A percentile compares a stretch with the other conserved stretches of the same genome.
Conservation (phyloP, 148 eudicot genomes). For the Silene latifolia region DNA sequence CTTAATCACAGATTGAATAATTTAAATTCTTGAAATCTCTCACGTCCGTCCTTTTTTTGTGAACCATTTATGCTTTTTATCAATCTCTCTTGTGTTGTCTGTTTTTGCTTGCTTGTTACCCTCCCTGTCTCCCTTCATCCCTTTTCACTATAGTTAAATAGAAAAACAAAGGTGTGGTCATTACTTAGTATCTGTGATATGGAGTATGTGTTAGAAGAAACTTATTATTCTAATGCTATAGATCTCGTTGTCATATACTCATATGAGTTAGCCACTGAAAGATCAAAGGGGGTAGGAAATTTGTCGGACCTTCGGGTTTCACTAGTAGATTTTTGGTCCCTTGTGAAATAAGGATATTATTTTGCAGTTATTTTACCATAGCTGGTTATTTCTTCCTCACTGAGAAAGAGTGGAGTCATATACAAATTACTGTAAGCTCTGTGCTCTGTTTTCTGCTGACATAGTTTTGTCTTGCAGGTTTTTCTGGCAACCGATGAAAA, state of each 20-base stretch:
- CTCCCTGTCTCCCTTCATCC: neutral
- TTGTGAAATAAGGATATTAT: neutral
- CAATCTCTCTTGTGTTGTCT: neutral
- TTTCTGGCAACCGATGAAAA: constrained; percentile 83
- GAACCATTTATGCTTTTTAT: neutral
- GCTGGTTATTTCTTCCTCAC: constrained; percentile 8
- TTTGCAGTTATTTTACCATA: neutral
- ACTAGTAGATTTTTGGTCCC: neutral
- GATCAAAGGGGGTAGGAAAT: neutral
- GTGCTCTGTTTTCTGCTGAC: neutral
- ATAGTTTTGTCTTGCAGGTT: constrained; percentile 43
- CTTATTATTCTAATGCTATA: neutral
- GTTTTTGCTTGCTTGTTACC: constrained; percentile 3
- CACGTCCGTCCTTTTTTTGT: neutral
- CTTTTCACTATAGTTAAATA: neutral
- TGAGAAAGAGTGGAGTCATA: neutral
- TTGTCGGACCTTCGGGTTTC: neutral
- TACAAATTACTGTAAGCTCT: neutral
- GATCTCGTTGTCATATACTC: neutral
- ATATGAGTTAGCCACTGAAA: neutral
- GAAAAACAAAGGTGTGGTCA: neutral
- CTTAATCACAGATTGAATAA: neutral
- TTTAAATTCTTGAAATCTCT: neutral
- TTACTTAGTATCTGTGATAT: neutral
- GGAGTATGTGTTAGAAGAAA: too few species aligned